phyloP scores from a whole-genome alignment of 2,329 filamentous ascomycete genomes.

The Cytospora paraplurivora region DNA sequence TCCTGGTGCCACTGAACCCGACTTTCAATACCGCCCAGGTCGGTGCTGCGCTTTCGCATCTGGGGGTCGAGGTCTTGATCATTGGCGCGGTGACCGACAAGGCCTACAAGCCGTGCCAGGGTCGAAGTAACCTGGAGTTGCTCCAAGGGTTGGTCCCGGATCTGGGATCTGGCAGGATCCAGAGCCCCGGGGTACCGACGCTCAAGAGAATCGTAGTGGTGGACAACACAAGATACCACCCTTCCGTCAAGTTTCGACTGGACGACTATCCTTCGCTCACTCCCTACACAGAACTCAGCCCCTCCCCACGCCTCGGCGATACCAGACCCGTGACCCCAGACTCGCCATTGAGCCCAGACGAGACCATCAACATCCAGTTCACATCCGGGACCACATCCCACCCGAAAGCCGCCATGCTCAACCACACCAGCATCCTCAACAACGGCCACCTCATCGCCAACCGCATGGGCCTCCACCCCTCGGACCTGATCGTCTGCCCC shows the following conservation, averaged over 20 bases:
- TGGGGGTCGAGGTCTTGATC: conserved; percentile 73
- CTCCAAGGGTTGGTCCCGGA: conserved; percentile 50
- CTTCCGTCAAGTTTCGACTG: conserved; percentile 47
- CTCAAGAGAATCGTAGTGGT: conserved; percentile 73
- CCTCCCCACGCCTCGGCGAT: conserved; percentile 31
- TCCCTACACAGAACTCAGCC: conserved; percentile 45
- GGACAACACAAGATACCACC: conserved; percentile 67
- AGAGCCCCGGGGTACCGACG: conserved; percentile 61
- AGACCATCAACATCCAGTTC: conserved; percentile 94
- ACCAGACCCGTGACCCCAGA: conserved; percentile 45
- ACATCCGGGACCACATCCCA: conserved; percentile 91
- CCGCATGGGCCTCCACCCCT: conserved; percentile 76
- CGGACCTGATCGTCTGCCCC: conserved; percentile 80
- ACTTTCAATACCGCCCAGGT: conserved; percentile 83
- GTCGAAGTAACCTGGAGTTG: conserved; percentile 55
- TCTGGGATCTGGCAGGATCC: conserved; percentile 38
- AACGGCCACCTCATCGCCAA: conserved; percentile 84
- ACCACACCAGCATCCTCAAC: conserved; percentile 85
- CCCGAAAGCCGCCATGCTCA: conserved; percentile 90
- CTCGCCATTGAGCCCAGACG: conserved; percentile 55
- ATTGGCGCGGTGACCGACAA: conserved; percentile 88
- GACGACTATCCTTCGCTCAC: conserved; percentile 47
- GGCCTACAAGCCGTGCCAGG: conserved; percentile 61
- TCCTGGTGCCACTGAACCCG: conserved; percentile 92
- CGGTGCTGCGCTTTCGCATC: conserved; percentile 73